phyloP scores from a whole-genome alignment of 148 eudicot species.

The Cornus suecica region DNA sequence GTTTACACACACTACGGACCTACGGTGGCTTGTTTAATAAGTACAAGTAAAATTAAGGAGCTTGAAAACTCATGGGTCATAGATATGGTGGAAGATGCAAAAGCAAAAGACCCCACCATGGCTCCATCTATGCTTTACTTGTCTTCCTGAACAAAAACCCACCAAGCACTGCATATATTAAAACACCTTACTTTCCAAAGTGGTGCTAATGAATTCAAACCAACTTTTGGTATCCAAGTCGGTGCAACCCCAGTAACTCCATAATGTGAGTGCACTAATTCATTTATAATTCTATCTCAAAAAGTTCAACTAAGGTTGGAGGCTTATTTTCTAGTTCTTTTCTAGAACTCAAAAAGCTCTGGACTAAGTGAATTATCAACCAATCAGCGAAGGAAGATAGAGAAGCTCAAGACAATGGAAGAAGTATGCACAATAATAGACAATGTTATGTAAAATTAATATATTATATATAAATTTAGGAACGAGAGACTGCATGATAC shows the following conservation, averaged over 20 bases:
- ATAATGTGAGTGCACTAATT: background rate
- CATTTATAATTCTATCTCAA: background rate
- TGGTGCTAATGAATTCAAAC: background rate
- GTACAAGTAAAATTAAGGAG: no score
- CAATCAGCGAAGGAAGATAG: background rate
- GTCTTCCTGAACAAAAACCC: background rate
- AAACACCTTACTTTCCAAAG: background rate
- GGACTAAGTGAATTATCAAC: slow-evolving; percentile 4
- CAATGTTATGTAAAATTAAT: background rate
- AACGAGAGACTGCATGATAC: no score
- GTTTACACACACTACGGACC: no score
- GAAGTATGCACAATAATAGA: background rate
- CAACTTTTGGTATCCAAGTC: no score
- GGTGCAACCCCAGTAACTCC: background rate
- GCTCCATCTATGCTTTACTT: background rate
- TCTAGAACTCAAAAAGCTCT: background rate
- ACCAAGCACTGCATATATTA: background rate
- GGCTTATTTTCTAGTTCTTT: no score
- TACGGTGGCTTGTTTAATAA: no score
- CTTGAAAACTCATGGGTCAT: no score
- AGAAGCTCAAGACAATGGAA: slow-evolving; percentile 7
- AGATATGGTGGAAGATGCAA: background rate
- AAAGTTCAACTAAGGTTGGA: slow-evolving; percentile 20
- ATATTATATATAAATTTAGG: no score
- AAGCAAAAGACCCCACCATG: slow-evolving; percentile 5